A percentile compares a stretch with the other conserved stretches of the same genome.
These are phyloP conservation scores for Breviolum minutum DNA, from an alignment of 73 alveolate species.

Conservation along the genomic window DNA sequence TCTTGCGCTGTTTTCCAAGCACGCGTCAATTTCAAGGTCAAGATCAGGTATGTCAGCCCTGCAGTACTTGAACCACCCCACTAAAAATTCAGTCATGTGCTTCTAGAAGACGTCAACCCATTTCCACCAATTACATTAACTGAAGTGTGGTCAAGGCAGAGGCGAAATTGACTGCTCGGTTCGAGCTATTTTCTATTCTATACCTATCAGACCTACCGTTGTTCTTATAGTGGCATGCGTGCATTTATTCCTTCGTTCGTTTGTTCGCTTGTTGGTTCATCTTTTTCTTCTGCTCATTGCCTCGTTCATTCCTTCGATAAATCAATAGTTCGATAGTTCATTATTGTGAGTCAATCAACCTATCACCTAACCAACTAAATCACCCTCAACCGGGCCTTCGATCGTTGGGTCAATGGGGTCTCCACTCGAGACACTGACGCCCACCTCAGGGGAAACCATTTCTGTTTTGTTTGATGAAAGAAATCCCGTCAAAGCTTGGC, in stretches of 20 bases:
- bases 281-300: too few species aligned
- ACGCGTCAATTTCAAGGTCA: not conserved
- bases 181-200: too few species aligned
- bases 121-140: too few species aligned
- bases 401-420: conserved; percentile 97
- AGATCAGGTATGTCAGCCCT: not conserved
- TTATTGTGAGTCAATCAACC: not conserved
- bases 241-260: too few species aligned
- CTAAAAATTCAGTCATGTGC: not conserved
- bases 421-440: conserved; percentile 95
- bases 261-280: too few species aligned
- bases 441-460: conserved; percentile 63
- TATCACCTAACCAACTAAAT: not conserved
- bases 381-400: conserved; percentile 43
- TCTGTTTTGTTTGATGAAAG: conserved; percentile 2
- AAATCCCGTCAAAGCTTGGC: not conserved
- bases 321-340: not conserved
- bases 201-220: too few species aligned
- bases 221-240: too few species aligned
- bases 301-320: too few species aligned
- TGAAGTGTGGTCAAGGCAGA: too few species aligned
- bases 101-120: too few species aligned
- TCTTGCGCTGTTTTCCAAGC: not conserved
- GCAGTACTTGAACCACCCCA: not conserved
- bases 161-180: too few species aligned